Base-by-base conservation (phyloP, 164 flowering plant species). In the Annona cherimola region DNA sequence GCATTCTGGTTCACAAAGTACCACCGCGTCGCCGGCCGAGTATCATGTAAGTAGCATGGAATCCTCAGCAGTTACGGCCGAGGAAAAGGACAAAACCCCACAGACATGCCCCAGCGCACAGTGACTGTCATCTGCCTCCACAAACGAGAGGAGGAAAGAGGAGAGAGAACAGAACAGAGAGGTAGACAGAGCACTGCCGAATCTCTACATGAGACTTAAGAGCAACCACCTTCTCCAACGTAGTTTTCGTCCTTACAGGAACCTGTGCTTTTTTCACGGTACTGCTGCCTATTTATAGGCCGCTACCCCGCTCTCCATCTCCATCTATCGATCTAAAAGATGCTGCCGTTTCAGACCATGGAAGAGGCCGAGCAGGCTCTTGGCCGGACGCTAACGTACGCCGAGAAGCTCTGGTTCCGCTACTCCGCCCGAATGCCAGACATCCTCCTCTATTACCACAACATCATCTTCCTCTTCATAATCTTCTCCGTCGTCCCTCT, bases 361-460 rank as follows among this genome's bases (percentile, higher is more conserved):
- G 71, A 73, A 4, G 95, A 85, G 8, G 98, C 97, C 54, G 86
- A 83, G 67, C 65, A 75, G 19, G 82, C 86, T 2, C 76, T 90
- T 4, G 89, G 89, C 39, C 80, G 97, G 63, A 68, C 79, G 60
- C 88, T 94, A 14, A 86, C 96, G 2, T 71, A 39, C 64, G 80
- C 88, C 6, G 97, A 92, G 81, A 86, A 85, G 16, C 41, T 92
- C 3, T 94, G 97, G 98, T 88, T 88, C 83, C 79, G 84, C 42
- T 94, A 90, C 86, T 89, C 97, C 0, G 84, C 85, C 1, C 50
- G 45, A 7, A 88, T 83, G 75, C 83, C 91, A 1, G 94, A 94
- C 77, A 89, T 84, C 83, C 78, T 68, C 35, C 86, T 90, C 40
- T 92, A 79, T 76, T 89, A 90, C 74, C 97, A 94, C 77, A 90